Evolutionary conservation across 106 monocot genomes (phyloP), one percentile per base, ranked within the genome.

Genomic region (Allium fistulosum): DNA sequence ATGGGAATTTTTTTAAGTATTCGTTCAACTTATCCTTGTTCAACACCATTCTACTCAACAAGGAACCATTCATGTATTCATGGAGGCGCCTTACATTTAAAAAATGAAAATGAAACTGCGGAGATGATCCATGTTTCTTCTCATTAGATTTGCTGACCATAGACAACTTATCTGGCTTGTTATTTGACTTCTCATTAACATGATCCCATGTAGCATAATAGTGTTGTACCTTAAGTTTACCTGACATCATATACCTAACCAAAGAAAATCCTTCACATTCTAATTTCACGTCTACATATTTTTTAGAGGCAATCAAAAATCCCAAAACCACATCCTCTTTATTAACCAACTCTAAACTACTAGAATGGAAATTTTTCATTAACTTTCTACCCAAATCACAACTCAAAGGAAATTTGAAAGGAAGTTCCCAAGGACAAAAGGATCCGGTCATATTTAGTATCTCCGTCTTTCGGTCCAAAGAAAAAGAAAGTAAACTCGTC

Each of bases 401-500:
- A 37, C 37, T 37, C 37, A 92, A 66, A 67, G 69, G 65, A 72
- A 97, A 61, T 56, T 49, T 53, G 11, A 80, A 92, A 56, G 97
- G 97, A 59, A 92, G 80, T 59, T 86, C 92, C 97, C 92, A 87
- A 26, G 89, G 86, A 74, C 75, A 75, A n/a, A 49, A 86, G 48
- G 7, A 65, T 67, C 73, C 66, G 57, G 52, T 53, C 65, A n/a
- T 62, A 37, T 53, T 46, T 12, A 53, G 47, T 4, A 46, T 63
- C 69, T 75, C 57, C 59, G 18, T 74, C 68, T 6, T 51, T 75
- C 9, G 82, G 71, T 37, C 89, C 97, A 79, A 75, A 97, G 71
- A 74, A 84, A 28, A 97, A 92, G 7, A 87, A 7, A 49, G 64
- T 89, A 58, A 89, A 92, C 56, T 82, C 72, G 58, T 68, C 51